phyloP scores from a whole-genome alignment of 2,329 filamentous ascomycete genomes.

The Thelonectria olida region DNA sequence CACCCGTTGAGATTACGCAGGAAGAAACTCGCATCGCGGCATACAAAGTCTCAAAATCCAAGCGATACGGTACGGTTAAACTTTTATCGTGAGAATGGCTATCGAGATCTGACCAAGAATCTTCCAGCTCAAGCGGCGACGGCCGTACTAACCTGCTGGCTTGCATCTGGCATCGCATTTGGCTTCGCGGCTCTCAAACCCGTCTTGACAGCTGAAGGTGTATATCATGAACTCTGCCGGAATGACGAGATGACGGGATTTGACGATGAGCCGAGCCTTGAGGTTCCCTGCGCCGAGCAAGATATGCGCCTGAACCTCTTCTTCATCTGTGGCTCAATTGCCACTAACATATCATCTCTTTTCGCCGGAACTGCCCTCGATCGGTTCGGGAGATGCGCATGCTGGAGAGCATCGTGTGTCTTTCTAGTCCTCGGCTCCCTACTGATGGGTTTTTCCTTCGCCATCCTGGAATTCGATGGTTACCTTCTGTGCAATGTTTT shows the following conservation, averaged over 20 bases:
- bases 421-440: constrained; percentile 74
- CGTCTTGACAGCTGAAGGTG: constrained; percentile 76
- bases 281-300: constrained; percentile 55
- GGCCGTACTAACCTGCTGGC: constrained; percentile 76
- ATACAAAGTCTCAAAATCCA: constrained; percentile 43
- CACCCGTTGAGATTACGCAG: constrained; percentile 34
- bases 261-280: constrained; percentile 43
- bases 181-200: constrained; percentile 87
- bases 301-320: constrained; percentile 78
- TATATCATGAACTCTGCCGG: constrained; percentile 72
- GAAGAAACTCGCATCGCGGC: constrained; percentile 42
- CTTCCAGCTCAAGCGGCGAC: constrained; percentile 71
- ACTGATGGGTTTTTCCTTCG: constrained; percentile 75
- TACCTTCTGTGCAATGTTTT: constrained; percentile 78
- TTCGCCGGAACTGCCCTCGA: constrained; percentile 87
- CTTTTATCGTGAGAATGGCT: not conserved
- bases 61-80: constrained; percentile 35
- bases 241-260: constrained; percentile 28
- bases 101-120: not conserved
- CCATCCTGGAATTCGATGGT: constrained; percentile 73
- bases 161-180: constrained; percentile 82
- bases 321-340: constrained; percentile 89
- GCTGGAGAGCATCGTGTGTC: constrained; percentile 75
- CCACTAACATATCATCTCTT: constrained; percentile 84
- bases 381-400: constrained; percentile 78